phyloP scores from a whole-genome alignment of 768 basidiomycete genomes.

The Suillus luteus region DNA sequence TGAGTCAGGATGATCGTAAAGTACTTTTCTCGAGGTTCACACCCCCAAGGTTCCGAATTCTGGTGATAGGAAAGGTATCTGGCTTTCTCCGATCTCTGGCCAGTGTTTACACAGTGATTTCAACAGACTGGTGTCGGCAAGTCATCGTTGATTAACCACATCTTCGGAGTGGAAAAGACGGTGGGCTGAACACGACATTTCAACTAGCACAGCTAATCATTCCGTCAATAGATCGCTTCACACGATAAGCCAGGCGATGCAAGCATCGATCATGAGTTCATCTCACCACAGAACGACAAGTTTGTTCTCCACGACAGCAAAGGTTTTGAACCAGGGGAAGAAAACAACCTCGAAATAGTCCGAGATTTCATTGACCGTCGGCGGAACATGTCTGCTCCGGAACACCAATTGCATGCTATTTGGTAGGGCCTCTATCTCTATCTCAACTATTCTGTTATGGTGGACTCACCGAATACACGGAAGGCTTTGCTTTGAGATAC shows the following conservation, averaged over 20 bases:
- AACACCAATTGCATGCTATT: slow-evolving; percentile 18
- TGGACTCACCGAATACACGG: neutral
- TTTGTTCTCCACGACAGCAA: slow-evolving; percentile 22
- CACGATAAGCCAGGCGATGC: slow-evolving; percentile 13
- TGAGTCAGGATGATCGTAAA: neutral
- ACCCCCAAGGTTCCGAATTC: slow-evolving; percentile 11
- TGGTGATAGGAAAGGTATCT: slow-evolving; percentile 15
- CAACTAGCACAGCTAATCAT: neutral
- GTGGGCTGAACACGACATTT: neutral
- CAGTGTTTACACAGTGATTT: neutral
- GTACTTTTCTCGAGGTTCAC: neutral
- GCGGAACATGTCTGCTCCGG: neutral
- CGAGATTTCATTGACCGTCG: slow-evolving; percentile 16
- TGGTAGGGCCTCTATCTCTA: slow-evolving; percentile 10
- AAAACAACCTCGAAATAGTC: slow-evolving; percentile 8
- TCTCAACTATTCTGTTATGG: neutral
- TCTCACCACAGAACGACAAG: slow-evolving; percentile 15
- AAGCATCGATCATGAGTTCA: slow-evolving; percentile 17
- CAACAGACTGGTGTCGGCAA: slow-evolving; percentile 13
- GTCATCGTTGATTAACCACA: slow-evolving; percentile 7
- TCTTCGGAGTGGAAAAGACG: slow-evolving; percentile 7
- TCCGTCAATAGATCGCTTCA: neutral
- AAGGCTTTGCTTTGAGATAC: slow-evolving; percentile 12
- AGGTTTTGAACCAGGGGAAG: slow-evolving; percentile 20
- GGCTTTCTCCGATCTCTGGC: neutral